A percentile compares a stretch with the other conserved stretches of the same genome.
Evolutionary conservation across 192 early-diverging fungal species (phyloP).

Genomic region (Entomortierella lignicola): DNA sequence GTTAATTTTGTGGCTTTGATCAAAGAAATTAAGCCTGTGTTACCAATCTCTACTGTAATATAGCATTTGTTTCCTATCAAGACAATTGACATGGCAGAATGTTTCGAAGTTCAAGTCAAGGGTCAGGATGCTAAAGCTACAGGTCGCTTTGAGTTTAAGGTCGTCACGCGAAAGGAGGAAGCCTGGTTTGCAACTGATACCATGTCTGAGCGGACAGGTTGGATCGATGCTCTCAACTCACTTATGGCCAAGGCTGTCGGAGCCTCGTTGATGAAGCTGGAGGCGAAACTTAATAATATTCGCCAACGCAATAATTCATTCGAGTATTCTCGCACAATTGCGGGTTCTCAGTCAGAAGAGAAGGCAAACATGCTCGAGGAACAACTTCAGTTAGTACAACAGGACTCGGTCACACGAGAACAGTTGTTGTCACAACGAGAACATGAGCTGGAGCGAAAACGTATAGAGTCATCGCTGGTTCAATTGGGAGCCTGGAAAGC

Average conservation of each 20-base stretch:
- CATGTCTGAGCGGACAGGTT: conserved; percentile 55
- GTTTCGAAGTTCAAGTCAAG: conserved; percentile 57
- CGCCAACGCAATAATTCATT: conserved; percentile 43
- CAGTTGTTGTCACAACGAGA: conserved; percentile 32
- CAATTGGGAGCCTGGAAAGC: conserved; percentile 49
- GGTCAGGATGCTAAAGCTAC: conserved; percentile 54
- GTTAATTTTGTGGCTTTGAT: too few species aligned
- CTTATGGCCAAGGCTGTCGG: conserved; percentile 63
- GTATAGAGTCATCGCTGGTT: conserved; percentile 30
- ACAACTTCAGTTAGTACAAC: conserved; percentile 38
- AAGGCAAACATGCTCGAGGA: conserved; percentile 9
- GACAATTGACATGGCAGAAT: conserved; percentile 56
- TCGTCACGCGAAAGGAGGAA: conserved; percentile 60
- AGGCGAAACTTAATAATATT: conserved; percentile 51
- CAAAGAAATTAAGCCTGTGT: neutral
- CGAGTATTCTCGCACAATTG: conserved; percentile 17
- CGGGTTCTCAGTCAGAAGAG: neutral
- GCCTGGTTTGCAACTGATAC: conserved; percentile 61
- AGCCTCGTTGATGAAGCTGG: conserved; percentile 56
- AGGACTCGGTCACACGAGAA: conserved; percentile 36
- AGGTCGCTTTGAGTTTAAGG: conserved; percentile 60
- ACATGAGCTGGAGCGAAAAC: conserved; percentile 41
- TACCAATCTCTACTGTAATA: neutral
- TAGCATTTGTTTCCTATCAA: conserved; percentile 11
- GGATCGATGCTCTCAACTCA: conserved; percentile 60